Evolutionary conservation across 2,329 filamentous ascomycete genomes (phyloP).

Genomic region (Aspergillus proliferans): DNA sequence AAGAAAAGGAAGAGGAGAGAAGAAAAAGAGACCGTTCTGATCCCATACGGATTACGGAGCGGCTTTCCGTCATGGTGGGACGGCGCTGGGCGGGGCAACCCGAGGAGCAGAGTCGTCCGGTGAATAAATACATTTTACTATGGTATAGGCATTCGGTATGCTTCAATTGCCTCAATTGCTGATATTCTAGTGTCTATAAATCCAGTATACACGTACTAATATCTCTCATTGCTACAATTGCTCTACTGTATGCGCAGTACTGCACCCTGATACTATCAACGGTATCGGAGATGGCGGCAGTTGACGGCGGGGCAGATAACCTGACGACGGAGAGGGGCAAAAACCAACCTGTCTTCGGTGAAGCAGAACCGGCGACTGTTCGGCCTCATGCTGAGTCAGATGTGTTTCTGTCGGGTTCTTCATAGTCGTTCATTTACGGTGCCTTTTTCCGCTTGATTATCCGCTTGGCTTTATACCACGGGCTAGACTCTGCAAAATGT

Average conservation of each 20-base stretch:
- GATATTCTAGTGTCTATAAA: neutral
- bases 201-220: too few relatives aligned
- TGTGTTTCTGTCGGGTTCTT: too few relatives aligned
- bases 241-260: neutral
- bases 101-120: conserved; percentile 35
- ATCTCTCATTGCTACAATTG: too few relatives aligned
- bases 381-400: too few relatives aligned
- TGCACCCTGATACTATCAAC: neutral
- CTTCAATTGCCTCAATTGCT: neutral
- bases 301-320: neutral
- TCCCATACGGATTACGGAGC: conserved; percentile 26
- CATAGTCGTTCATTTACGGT: too few relatives aligned
- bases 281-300: neutral
- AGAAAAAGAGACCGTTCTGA: conserved; percentile 3
- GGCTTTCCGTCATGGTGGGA: conserved; percentile 33
- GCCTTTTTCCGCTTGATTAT: too few relatives aligned
- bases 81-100: conserved; percentile 14
- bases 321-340: neutral
- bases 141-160: neutral
- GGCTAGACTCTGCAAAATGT: too few relatives aligned
- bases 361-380: neutral
- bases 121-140: conserved; percentile 1
- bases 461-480: too few relatives aligned
- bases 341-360: neutral
- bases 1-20: conserved; percentile 16